phyloP scores from a whole-genome alignment of 306 rosid species.

The Ammopiptanthus mongolicus region DNA sequence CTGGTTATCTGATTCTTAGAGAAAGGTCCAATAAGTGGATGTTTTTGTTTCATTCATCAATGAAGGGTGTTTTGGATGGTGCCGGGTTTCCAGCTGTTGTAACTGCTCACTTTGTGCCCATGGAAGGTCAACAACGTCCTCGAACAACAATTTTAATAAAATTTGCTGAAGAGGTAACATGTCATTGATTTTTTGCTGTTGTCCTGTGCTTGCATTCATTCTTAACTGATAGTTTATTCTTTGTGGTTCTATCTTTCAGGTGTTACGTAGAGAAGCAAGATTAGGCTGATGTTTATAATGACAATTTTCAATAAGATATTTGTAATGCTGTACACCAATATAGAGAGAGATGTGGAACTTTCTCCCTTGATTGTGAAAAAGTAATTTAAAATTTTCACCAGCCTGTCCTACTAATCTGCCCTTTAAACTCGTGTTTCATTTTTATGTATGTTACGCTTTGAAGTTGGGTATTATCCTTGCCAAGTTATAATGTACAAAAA shows the following conservation, averaged over 20 bases:
- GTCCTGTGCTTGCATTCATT: not conserved
- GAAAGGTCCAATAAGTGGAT: conserved; percentile 20
- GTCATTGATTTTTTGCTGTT: conserved; percentile 4
- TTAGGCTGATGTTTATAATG: conserved; percentile 50
- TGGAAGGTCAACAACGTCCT: conserved; percentile 96
- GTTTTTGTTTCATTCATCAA: conserved; percentile 22
- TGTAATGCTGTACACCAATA: conserved; percentile 26
- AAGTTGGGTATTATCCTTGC: not conserved
- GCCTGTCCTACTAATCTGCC: not conserved
- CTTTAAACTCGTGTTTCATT: not conserved
- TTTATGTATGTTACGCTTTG: conserved; percentile 7
- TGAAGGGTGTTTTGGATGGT: conserved; percentile 87
- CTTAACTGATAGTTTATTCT: conserved; percentile 7
- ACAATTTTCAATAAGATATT: conserved; percentile 11
- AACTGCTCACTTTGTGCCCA: conserved; percentile 97
- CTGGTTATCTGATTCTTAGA: conserved; percentile 12
- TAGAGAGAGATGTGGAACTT: conserved; percentile 23
- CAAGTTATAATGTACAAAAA: conserved; percentile 17
- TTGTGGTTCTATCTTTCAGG: conserved; percentile 46
- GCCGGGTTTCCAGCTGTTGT: conserved; percentile 99
- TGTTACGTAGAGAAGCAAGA: conserved; percentile 90
- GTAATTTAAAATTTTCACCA: conserved; percentile 7
- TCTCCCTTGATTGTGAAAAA: conserved; percentile 4
- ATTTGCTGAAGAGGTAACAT: conserved; percentile 82
- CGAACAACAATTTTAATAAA: conserved; percentile 95